Evolutionary conservation across 2,329 filamentous ascomycete genomes (phyloP), one percentile per base, ranked within the genome.

Genomic region (Fusarium gaditjirri): DNA sequence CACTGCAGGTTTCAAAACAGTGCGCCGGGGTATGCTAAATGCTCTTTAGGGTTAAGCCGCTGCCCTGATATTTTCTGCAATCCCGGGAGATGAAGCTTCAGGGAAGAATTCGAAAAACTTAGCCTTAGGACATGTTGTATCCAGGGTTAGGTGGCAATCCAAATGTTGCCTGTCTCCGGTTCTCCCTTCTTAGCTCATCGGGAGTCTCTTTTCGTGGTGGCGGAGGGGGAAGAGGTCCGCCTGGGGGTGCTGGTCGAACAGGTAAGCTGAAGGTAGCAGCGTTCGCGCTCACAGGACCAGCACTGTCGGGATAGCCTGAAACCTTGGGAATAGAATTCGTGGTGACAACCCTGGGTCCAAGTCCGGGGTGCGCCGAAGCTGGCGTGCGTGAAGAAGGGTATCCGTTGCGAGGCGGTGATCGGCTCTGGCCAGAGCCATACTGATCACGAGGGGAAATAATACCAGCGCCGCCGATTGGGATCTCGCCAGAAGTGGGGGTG

Each of bases 401-500:
- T 47, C 87, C 86, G 68, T 85, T 85, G 72, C 86, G 83, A 68
- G 86, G 85, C 41, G 87, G 86, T 42, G 87, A 88, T 74, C 87
- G 85, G 76, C 81, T 85, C 70, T 84, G 81, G 72, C 81, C 74
- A 68, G 84, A 84, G 58, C 78, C 78, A 75, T 82, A 80, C 72
- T 84, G 83, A 72, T 89, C 86, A 75, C 84, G 84, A 61, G 88
- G 88, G 42, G 87, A 87, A 69, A 87, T 81, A 73, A 90, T 87
- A 36, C 82, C 82, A 63, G 85, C 86, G 36, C 88, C 87, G 55
- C 85, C 87, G 67, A 93, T 89, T 42, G 91, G 91, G 65, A 94
- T 93, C 75, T 94, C 91, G 65, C 91, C 91, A 59, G 91, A 92
- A 16, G 91, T 92, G 36, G 92, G 91, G 23, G 91, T 93, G 52